Base-by-base conservation (phyloP, 2,329 filamentous ascomycete species). In the Calonectria crousiana region DNA sequence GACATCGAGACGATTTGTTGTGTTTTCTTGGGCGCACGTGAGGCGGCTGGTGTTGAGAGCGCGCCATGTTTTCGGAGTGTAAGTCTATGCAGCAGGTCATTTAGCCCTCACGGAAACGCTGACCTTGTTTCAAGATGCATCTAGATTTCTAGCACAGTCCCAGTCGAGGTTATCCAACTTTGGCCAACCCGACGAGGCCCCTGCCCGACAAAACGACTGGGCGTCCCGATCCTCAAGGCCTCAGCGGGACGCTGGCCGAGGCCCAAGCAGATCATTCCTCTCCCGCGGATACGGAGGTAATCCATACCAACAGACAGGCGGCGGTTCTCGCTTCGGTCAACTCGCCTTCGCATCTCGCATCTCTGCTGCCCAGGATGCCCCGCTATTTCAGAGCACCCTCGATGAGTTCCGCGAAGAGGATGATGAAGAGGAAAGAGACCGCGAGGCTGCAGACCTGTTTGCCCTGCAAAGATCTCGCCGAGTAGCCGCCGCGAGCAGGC, bases 321-420 rank as follows among this genome's bases (percentile, higher is more conserved):
- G 89, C 16, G 89, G 91, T 53, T 95, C 94, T 3, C 92, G 95
- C 60, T 91, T 95, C 79, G 96, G 97, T 75, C 86, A 87, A 67
- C 82, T 90, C 70, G 93, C 92, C 36, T 98, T 98, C 83, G 92
- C 93, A 34, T 95, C 95, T 14, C 91, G 95, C 66, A 92, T 94
- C 74, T 91, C 93, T 6, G 89, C 92, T 56, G 88, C 89, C 26
- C 93, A 95, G 72, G 94, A 95, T 78, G 96, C 96, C 13, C 97
- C 97, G 70, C 89, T 99, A n/a, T 98, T 99, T 84, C 95, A 97
- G 85, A 98, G 95, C 81, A 93, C 95, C 6, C 91, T 95, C 20
- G 95, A 98, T 83, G 95, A 97, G 82, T 97, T 97, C 77, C 92
- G 94, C 75, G 96, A 98, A 84, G 95, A 97, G 82, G 96, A 98